Evolutionary conservation across 495 filamentous ascomycete species (phyloP).

Genomic region (Tetracladium marchalianum): DNA sequence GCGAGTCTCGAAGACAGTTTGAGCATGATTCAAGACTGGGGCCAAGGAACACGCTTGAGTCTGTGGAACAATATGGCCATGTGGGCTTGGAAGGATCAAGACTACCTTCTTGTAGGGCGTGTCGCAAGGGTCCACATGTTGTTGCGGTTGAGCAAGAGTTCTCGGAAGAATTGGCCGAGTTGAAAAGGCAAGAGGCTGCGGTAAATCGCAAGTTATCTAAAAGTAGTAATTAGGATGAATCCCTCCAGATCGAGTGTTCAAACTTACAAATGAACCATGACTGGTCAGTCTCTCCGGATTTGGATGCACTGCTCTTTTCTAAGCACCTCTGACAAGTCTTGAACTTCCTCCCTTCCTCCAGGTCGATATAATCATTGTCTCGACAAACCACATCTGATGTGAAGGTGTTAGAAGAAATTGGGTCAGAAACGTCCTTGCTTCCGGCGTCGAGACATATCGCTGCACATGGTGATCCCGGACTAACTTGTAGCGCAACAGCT

Average conservation of each 20-base stretch:
- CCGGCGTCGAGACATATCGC: conserved; percentile 31
- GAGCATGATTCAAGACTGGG: neutral
- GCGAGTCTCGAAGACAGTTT: conserved; percentile 3
- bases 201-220: conserved; percentile 30
- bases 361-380: conserved; percentile 27
- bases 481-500: conserved; percentile 30
- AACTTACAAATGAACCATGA: conserved; percentile 42
- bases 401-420: conserved; percentile 31
- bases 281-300: conserved; percentile 35
- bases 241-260: neutral
- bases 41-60: neutral
- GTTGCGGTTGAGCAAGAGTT: conserved; percentile 1
- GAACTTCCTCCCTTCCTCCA: conserved; percentile 31
- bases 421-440: conserved; percentile 29
- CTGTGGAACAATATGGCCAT: conserved; percentile 11
- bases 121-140: conserved; percentile 7
- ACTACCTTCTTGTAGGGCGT: conserved; percentile 6
- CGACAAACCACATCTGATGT: conserved; percentile 35
- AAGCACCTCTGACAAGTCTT: conserved; percentile 40
- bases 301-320: conserved; percentile 35
- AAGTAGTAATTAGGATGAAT: neutral
- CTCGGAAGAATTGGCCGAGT: conserved; percentile 13
- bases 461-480: conserved; percentile 41
- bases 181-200: conserved; percentile 27
- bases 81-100: neutral